Conservation (phyloP, 441 rosid species). For the Geranium incanum region DNA sequence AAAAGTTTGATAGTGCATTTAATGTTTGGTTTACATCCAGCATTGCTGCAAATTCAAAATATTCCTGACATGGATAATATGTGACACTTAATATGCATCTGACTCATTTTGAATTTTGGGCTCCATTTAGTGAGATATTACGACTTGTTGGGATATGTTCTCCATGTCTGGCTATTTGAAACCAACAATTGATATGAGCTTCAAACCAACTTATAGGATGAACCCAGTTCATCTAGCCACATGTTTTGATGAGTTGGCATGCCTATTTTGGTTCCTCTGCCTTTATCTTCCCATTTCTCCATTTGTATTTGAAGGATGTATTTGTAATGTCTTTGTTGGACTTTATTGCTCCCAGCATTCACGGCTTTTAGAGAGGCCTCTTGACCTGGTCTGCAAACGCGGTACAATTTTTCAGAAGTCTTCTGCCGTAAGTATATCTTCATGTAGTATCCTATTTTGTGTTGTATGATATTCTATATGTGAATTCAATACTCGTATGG, state of each 20-base stretch:
- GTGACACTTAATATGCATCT: neutral
- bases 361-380: conserved; percentile 77
- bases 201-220: neutral
- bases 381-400: conserved; percentile 65
- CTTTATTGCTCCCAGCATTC: conserved; percentile 50
- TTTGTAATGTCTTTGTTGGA: neutral
- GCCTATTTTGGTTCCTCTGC: conserved; percentile 7
- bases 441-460: conserved; percentile 1
- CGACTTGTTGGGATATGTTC: neutral
- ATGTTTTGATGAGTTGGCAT: neutral
- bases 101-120: conserved; percentile 1
- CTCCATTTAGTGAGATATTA: conserved; percentile 8
- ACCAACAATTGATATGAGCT: conserved; percentile 5
- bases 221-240: neutral
- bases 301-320: conserved; percentile 5
- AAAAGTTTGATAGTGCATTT: conserved; percentile 10
- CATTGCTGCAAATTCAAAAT: conserved; percentile 8
- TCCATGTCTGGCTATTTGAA: neutral
- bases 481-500: conserved; percentile 7
- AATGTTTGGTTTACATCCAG: conserved; percentile 9
- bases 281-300: conserved; percentile 5
- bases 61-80: neutral
- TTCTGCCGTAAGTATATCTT: conserved; percentile 54
- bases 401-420: conserved; percentile 65
- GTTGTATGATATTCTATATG: neutral